Evolutionary conservation across 345 rosid species (phyloP).

Genomic region (Eucalyptus curtisii): DNA sequence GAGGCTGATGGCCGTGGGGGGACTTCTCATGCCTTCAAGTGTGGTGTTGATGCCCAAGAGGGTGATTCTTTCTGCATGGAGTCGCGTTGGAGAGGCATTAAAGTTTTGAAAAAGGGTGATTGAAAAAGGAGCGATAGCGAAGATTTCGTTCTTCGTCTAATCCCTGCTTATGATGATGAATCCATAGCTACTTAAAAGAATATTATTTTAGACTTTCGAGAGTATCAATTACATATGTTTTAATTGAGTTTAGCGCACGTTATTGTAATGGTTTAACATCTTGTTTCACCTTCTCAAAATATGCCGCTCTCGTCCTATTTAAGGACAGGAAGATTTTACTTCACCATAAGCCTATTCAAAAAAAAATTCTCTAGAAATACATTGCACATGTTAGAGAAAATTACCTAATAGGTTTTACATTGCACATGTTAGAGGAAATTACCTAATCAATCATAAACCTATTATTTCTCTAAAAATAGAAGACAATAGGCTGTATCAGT

Average conservation of each 20-base stretch:
- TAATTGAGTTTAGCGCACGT: neutral
- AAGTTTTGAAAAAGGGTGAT: neutral
- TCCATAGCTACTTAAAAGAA: neutral
- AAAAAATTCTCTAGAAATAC: neutral
- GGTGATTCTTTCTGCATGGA: constrained; percentile 13
- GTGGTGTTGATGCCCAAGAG: constrained; percentile 13
- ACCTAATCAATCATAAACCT: neutral
- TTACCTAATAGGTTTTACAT: neutral
- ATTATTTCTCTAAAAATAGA: neutral
- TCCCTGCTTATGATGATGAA: neutral
- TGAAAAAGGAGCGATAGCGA: neutral
- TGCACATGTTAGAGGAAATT: neutral
- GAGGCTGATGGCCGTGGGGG: constrained; percentile 15
- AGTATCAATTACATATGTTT: neutral
- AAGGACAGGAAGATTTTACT: neutral
- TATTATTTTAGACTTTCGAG: neutral
- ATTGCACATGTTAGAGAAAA: neutral
- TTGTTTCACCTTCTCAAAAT: neutral
- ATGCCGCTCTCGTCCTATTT: neutral
- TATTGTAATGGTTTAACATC: neutral
- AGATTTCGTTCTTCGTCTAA: neutral
- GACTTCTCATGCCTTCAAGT: constrained; percentile 9
- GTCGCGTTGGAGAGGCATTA: constrained; percentile 23
- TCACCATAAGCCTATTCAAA: neutral
- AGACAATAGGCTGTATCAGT: neutral